phyloP scores from a whole-genome alignment of 2,329 filamentous ascomycete genomes.

The Fusarium sarcochroum region DNA sequence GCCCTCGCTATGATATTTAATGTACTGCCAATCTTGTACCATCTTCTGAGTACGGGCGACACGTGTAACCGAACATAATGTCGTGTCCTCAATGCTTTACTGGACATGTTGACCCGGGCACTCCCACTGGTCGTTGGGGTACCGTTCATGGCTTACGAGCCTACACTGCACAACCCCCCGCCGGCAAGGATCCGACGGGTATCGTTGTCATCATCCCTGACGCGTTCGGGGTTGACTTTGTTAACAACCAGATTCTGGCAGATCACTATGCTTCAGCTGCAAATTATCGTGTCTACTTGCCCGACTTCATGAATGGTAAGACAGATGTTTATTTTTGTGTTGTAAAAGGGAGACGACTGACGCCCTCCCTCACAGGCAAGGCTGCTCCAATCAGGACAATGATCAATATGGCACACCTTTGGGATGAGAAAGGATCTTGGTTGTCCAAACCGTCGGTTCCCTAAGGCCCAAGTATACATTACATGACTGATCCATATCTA shows the following conservation, averaged over 20 bases:
- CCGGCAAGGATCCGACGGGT: constrained; percentile 55
- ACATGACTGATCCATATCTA: neutral
- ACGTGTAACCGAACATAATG: constrained; percentile 43
- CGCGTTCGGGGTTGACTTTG: constrained; percentile 68
- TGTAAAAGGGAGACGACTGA: neutral
- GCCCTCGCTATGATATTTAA: too few relatives aligned
- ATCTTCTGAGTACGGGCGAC: neutral
- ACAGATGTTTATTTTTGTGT: too few relatives aligned
- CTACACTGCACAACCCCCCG: constrained; percentile 60
- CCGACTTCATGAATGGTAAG: constrained; percentile 66
- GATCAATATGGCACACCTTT: constrained; percentile 3
- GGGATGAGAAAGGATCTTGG: neutral
- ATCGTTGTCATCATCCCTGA: constrained; percentile 69
- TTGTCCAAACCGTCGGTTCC: neutral
- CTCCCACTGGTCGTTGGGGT: constrained; percentile 60
- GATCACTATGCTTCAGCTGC: constrained; percentile 68
- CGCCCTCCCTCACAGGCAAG: neutral
- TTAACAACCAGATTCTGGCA: constrained; percentile 66
- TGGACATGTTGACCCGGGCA: constrained; percentile 61
- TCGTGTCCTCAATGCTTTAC: constrained; percentile 61
- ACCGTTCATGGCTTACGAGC: constrained; percentile 63
- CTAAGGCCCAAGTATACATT: neutral
- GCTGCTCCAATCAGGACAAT: constrained; percentile 1
- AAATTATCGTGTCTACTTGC: constrained; percentile 65
- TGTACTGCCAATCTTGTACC: accelerated